Evolutionary conservation across 805 yeast genomes (phyloP).

Genomic region (Kazachstania psychrophila): DNA sequence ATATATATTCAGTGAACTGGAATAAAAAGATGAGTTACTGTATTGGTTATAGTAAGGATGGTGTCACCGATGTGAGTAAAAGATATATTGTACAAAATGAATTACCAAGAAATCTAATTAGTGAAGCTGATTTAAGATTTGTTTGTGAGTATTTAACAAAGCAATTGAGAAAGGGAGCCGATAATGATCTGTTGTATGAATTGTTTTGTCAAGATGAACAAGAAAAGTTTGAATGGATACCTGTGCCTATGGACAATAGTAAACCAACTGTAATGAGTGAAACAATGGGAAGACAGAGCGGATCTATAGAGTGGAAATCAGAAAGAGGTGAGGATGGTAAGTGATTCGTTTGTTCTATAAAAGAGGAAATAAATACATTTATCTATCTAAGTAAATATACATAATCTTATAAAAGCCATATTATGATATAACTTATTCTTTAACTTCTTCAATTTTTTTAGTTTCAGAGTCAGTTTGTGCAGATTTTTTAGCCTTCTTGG

Average conservation of each 20-base stretch:
- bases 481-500: conserved; percentile 12
- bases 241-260: neutral
- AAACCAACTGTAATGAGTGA: neutral
- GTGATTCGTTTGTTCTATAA: conserved; percentile 4
- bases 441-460: neutral
- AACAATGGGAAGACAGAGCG: conserved; percentile 51
- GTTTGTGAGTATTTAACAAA: conserved; percentile 33
- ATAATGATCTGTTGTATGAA: conserved; percentile 32
- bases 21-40: conserved; percentile 88
- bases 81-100: conserved; percentile 48
- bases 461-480: neutral
- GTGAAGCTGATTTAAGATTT: conserved; percentile 33
- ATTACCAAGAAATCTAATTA: conserved; percentile 40
- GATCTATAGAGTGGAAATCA: conserved; percentile 67
- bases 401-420: neutral
- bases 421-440: neutral
- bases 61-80: conserved; percentile 58
- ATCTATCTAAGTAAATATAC: conserved; percentile 1
- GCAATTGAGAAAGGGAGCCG: conserved; percentile 23
- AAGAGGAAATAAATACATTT: conserved; percentile 1
- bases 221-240: conserved; percentile 28
- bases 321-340: conserved; percentile 69
- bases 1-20: conserved; percentile 75
- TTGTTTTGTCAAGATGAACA: conserved; percentile 26
- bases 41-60: conserved; percentile 55